phyloP scores from a whole-genome alignment of 2,329 filamentous ascomycete genomes.

The Claviceps sp. region DNA sequence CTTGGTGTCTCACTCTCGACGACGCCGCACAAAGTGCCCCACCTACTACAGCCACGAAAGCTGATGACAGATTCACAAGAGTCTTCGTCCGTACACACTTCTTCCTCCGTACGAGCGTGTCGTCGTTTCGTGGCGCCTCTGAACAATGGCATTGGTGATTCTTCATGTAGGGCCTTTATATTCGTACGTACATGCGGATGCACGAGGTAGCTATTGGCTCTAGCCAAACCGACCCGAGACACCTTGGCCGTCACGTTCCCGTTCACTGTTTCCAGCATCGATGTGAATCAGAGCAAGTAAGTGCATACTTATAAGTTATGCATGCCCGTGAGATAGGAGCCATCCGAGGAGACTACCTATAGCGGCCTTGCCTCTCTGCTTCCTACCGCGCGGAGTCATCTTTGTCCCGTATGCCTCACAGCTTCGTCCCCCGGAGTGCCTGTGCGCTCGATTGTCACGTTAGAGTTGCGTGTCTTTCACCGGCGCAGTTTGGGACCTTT shows the following conservation, averaged over 20 bases:
- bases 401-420: not conserved
- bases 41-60: too few species aligned
- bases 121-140: constrained; percentile 55
- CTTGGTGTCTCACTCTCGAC: too few species aligned
- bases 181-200: too few species aligned
- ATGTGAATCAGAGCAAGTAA: constrained; percentile 40
- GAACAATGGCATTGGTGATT: constrained; percentile 43
- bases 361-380: constrained; percentile 8
- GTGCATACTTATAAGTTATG: constrained; percentile 39
- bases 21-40: too few species aligned
- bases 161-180: too few species aligned
- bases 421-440: constrained; percentile 42
- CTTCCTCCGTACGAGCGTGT: constrained; percentile 41
- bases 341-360: constrained; percentile 62
- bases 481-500: constrained; percentile 76
- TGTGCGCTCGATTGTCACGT: constrained; percentile 75
- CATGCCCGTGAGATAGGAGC: constrained; percentile 48
- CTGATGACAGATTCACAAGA: constrained; percentile 35
- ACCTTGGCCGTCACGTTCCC: constrained; percentile 53
- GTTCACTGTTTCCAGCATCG: constrained; percentile 64
- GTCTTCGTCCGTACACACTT: constrained; percentile 49
- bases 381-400: not conserved
- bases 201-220: not conserved
- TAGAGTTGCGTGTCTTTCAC: constrained; percentile 80
- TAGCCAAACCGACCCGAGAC: not conserved